Conservation (phyloP, 768 basidiomycete genomes). For the Leccinellum albellum region DNA sequence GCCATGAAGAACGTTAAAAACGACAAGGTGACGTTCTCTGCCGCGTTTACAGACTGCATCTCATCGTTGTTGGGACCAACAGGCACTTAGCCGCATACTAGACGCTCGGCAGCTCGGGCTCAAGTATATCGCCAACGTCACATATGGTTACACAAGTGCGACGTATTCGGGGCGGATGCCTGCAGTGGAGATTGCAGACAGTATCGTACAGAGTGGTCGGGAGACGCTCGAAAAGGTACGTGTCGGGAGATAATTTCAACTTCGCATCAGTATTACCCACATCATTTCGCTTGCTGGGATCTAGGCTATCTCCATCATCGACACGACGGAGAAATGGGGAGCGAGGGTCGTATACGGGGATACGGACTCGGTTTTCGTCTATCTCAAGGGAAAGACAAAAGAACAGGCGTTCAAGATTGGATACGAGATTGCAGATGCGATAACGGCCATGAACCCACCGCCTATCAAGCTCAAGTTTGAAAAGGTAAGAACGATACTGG, state of each 20-base stretch:
- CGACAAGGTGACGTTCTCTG: slow-evolving; percentile 57
- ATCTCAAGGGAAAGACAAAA: slow-evolving; percentile 85
- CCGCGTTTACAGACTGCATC: not conserved
- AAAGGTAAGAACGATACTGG: slow-evolving; percentile 52
- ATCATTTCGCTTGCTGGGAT: not conserved
- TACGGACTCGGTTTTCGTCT: slow-evolving; percentile 92
- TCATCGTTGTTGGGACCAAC: not conserved
- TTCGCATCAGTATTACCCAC: not conserved
- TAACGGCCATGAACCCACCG: slow-evolving; percentile 83
- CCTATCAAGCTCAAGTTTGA: slow-evolving; percentile 98
- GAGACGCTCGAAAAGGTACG: slow-evolving; percentile 91
- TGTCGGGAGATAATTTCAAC: not conserved
- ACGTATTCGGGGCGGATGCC: slow-evolving; percentile 97
- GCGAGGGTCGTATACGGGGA: slow-evolving; percentile 96
- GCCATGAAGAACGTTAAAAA: slow-evolving; percentile 80
- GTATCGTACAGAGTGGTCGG: slow-evolving; percentile 93
- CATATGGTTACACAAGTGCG: slow-evolving; percentile 94
- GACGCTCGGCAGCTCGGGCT: slow-evolving; percentile 91
- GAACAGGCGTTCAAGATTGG: slow-evolving; percentile 94
- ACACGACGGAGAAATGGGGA: slow-evolving; percentile 78
- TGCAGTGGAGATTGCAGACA: slow-evolving; percentile 95
- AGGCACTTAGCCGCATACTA: slow-evolving; percentile 74
- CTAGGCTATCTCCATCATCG: slow-evolving; percentile 80
- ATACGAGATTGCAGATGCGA: slow-evolving; percentile 83
- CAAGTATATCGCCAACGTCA: slow-evolving; percentile 92